Base-by-base conservation (phyloP, 192 early-diverging fungal species). In the Entomortierella parvispora region DNA sequence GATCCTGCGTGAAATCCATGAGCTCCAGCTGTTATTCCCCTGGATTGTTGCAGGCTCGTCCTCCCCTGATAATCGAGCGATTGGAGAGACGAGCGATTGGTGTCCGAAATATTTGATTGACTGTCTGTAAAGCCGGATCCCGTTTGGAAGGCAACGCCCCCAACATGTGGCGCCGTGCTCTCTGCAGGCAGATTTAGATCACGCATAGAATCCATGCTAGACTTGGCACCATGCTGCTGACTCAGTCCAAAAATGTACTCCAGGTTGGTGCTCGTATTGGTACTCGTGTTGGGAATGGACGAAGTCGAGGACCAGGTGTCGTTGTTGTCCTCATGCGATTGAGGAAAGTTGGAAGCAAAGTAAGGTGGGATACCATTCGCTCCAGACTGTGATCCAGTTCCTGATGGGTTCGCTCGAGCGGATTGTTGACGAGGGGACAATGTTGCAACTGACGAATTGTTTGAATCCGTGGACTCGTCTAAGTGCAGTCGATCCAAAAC, bases 261-360 rank as follows among this genome's bases (percentile, higher is more conserved):
- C 2, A 77, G 52, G 45, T 77, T 77, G 22, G 74, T 45, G 55
- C 60, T 77, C 18, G 53, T 77, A 20, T 68, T 77, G 53, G 57
- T 40, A n/a, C 74, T 77, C 9, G 29, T 68, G 23, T 68, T 68
- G 14, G 52, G 74, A 15, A 77, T 59, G 6, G 74, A 77, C 2
- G 65, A 77, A 6, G 61, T 62, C 0, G 74, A 68, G 2, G 74
- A 77, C 65, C 66, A 77, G 18, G 65, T 77, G 18, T 77, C 74
- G 55, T 57, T 64, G 61, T 68, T 68, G 34, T 68, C 58, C 28
- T 63, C 66, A 15, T 64, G 53, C 43, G 65, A 68, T 43, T 68
- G 53, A 12, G 61, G 29, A n/a, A 77, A 66, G 26, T 55, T 64
- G 2, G 52, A 18, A 12, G 57, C 29, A 12, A 67, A 18, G 20